Evolutionary conservation across 2,329 filamentous ascomycete species (phyloP).

Genomic region (Colletotrichum gigasporum): DNA sequence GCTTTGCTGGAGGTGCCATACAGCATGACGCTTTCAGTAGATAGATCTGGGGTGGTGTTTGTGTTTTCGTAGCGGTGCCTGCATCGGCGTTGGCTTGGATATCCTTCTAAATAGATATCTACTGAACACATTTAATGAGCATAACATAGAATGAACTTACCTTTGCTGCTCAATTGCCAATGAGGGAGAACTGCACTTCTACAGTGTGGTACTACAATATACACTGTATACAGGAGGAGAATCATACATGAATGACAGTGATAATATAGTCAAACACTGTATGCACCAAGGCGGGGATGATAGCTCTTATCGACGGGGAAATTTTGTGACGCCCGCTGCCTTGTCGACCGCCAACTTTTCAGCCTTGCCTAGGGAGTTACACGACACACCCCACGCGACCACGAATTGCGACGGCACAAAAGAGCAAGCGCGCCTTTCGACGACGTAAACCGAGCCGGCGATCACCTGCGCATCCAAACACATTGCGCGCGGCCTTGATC

Average conservation of each 20-base stretch:
- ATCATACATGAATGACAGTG: background rate
- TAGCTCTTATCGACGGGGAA: slow-evolving; percentile 28
- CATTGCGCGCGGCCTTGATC: background rate
- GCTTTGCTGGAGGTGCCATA: slow-evolving; percentile 90
- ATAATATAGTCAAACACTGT: background rate
- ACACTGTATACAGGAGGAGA: background rate
- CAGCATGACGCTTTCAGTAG: slow-evolving; percentile 90
- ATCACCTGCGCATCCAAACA: background rate
- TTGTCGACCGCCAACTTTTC: slow-evolving; percentile 31
- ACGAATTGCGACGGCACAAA: slow-evolving; percentile 1
- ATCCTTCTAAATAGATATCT: slow-evolving; percentile 18
- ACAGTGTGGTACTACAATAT: background rate
- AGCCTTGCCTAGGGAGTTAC: slow-evolving; percentile 26
- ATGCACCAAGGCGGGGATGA: slow-evolving; percentile 9
- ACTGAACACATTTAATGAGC: background rate
- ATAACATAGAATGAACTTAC: no score
- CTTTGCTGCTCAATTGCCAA: no score
- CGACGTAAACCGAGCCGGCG: background rate
- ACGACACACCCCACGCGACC: slow-evolving; percentile 9
- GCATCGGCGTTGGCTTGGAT: slow-evolving; percentile 1
- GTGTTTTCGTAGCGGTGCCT: slow-evolving; percentile 61
- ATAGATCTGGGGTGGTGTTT: slow-evolving; percentile 89
- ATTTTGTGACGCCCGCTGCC: slow-evolving; percentile 28
- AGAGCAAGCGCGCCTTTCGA: background rate
- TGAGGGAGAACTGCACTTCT: background rate